Percentiles rank a stretch among this genome's conserved stretches.
phyloP scores from a whole-genome alignment of 1,284 basidiomycete species.

The Neonothopanus nambi region DNA sequence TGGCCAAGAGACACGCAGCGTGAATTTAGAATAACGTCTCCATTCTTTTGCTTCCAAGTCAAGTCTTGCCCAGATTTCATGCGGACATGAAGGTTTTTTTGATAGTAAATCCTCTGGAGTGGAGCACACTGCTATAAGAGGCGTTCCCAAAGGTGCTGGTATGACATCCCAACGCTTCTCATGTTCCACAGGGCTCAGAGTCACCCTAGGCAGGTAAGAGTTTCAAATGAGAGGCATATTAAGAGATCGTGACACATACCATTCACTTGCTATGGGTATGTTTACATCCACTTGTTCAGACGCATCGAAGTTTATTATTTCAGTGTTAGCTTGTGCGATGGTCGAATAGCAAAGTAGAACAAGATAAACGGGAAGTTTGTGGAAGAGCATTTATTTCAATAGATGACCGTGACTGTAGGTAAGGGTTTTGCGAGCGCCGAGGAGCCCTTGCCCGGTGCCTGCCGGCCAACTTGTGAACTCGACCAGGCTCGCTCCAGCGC shows the following conservation, averaged over 20 bases:
- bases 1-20: slow-evolving; percentile 64
- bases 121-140: slow-evolving; percentile 34
- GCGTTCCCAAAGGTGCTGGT: slow-evolving; percentile 46
- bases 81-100: slow-evolving; percentile 36
- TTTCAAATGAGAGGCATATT: not conserved
- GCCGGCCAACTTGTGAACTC: no score
- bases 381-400: not conserved
- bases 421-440: no score
- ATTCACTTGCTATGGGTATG: slow-evolving; percentile 32
- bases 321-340: slow-evolving; percentile 52
- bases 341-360: slow-evolving; percentile 17
- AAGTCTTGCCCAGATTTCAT: slow-evolving; percentile 58
- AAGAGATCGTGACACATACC: slow-evolving; percentile 31
- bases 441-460: no score
- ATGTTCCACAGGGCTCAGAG: slow-evolving; percentile 5
- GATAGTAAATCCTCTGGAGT: slow-evolving; percentile 23
- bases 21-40: slow-evolving; percentile 50
- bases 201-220: no score
- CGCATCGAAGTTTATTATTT: slow-evolving; percentile 60
- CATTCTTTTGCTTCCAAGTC: slow-evolving; percentile 50
- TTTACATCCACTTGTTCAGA: slow-evolving; percentile 23
- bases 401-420: no score
- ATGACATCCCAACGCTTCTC: slow-evolving; percentile 33
- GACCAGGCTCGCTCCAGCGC: no score
- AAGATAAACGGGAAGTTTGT: slow-evolving; percentile 13